These are phyloP conservation scores for Larix kaempferi DNA, from an alignment of 75 land plant species.

Conservation along the genomic window DNA sequence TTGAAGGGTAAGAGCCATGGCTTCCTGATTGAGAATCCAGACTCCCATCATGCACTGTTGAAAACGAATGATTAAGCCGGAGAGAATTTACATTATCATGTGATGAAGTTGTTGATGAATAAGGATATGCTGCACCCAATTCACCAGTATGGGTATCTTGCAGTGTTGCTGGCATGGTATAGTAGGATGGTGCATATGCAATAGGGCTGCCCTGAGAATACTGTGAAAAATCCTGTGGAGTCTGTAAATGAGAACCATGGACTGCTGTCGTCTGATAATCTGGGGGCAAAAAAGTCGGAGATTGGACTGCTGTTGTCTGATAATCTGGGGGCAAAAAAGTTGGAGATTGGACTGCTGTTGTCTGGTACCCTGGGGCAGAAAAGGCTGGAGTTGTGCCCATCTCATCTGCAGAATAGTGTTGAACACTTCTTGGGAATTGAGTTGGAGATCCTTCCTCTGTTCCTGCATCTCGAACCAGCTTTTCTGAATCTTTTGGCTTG, in stretches of 20 bases:
- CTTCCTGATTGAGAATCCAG: constrained; percentile 31
- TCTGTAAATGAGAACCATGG: not conserved
- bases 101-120: not conserved
- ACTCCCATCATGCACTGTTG: constrained; percentile 29
- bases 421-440: constrained; percentile 7
- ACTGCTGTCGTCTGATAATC: constrained; percentile 2
- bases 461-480: not conserved
- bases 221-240: constrained; percentile 3
- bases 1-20: constrained; percentile 39
- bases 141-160: not conserved
- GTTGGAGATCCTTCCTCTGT: not conserved
- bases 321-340: not conserved
- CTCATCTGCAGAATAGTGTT: constrained; percentile 6
- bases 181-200: not conserved
- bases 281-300: not conserved
- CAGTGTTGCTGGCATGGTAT: not conserved
- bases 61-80: too few relatives aligned
- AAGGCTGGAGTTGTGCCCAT: constrained; percentile 4
- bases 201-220: too few relatives aligned
- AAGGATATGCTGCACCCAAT: constrained; percentile 6
- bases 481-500: not conserved
- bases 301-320: not conserved
- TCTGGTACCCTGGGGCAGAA: not conserved
- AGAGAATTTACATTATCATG: not conserved
- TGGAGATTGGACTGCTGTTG: not conserved